Evolutionary conservation across 2,329 filamentous ascomycete species (phyloP), one percentile per base, ranked within the genome.

Genomic region (Pseudogymnoascus sp.): DNA sequence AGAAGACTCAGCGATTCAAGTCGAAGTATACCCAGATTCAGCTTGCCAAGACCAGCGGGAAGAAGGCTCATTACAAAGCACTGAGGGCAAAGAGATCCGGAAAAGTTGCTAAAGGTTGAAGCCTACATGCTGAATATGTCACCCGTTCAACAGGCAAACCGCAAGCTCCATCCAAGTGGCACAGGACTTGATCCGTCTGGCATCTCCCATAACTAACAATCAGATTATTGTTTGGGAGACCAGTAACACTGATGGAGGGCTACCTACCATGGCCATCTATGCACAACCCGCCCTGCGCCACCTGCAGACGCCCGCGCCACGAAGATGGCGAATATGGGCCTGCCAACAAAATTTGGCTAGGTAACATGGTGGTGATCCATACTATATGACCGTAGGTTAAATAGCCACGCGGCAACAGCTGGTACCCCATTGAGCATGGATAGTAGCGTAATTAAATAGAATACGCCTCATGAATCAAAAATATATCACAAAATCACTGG

Each of bases 1-100:
- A 82, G 59, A 74, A 82, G 63, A 86, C 78, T 47, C 80, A 81
- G 63, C 88, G 89, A 68, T 94, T 97, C 77, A 91, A 89, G 79
- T 82, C 80, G 70, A 97, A 96, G 75, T 97, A 96, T 74, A 81
- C 83, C 61, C 87, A 93, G 62, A 90, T 97, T 58, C 91, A 97
- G 72, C 80, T 80, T 58, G 81, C 82, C 64, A 97, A 96, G 76
- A 84, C 82, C 22, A 96, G 90, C 68, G 94, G 94, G 59, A 95
- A 91, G 78, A 97, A 93, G 75, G 86, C 83, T 0, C 88, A 90
- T 69, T 97, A 97, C 79, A 93, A 93, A 71, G 87, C 86, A 61
- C 74, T 96, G 66, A 84, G 89, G 71, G 78, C 78, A 58, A 81
- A 84, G 72, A 76, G 83, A 64, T 77, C 70, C n/a, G 38, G 38